Percentiles rank a stretch among this genome's conserved stretches.
These are phyloP conservation scores for Penicillium sp. DNA, from an alignment of 2,329 filamentous ascomycete species.

Conservation along the genomic window DNA sequence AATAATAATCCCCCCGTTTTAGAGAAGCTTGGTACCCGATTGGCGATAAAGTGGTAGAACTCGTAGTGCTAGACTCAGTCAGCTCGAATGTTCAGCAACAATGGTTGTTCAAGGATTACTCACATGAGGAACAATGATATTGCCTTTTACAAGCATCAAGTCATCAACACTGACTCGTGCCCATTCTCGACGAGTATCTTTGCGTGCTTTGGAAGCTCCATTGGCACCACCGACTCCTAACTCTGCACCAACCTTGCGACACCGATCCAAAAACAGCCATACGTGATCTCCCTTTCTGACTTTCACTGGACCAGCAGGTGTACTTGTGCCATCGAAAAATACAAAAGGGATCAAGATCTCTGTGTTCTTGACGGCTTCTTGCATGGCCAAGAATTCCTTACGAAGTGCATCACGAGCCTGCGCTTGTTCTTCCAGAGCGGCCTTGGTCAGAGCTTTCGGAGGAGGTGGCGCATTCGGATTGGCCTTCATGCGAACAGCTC, in stretches of 20 bases:
- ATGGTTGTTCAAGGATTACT: constrained; percentile 40
- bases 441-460: constrained; percentile 77
- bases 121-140: constrained; percentile 92
- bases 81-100: constrained; percentile 5
- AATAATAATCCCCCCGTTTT: constrained; percentile 79
- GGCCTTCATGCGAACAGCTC: constrained; percentile 39
- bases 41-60: constrained; percentile 95
- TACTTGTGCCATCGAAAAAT: constrained; percentile 93
- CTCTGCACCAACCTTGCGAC: constrained; percentile 84
- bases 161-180: constrained; percentile 93
- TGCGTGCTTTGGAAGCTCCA: constrained; percentile 47
- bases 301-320: constrained; percentile 77
- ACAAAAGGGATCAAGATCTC: constrained; percentile 93
- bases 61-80: constrained; percentile 74
- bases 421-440: constrained; percentile 73
- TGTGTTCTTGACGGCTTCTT: constrained; percentile 83
- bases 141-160: constrained; percentile 85
- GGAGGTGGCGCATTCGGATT: constrained; percentile 50
- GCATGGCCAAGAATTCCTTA: constrained; percentile 77
- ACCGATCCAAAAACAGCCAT: constrained; percentile 91
- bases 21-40: constrained; percentile 62
- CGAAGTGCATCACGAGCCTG: constrained; percentile 71
- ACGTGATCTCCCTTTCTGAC: constrained; percentile 91
- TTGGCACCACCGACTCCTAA: constrained; percentile 67
- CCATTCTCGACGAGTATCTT: constrained; percentile 75